Conservation (phyloP, 805 yeast species). For the Saturnispora silvae region DNA sequence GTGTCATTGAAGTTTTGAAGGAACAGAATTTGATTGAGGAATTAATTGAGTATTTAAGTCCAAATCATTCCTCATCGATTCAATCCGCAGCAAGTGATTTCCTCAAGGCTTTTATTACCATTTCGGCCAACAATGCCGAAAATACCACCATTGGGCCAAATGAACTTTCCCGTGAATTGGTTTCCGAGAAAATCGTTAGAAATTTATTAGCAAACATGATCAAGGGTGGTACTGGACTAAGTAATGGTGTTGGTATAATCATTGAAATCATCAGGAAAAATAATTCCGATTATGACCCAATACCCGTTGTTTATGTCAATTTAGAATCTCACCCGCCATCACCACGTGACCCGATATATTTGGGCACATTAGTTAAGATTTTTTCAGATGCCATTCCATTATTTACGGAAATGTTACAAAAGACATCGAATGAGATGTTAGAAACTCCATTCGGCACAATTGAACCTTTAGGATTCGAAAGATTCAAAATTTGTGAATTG, state of each 20-base stretch:
- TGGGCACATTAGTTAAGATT: conserved; percentile 73
- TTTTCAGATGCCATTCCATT: conserved; percentile 66
- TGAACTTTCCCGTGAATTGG: conserved; percentile 77
- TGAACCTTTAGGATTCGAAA: conserved; percentile 80
- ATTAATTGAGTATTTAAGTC: conserved; percentile 59
- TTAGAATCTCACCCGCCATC: conserved; percentile 87
- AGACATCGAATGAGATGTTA: conserved; percentile 28
- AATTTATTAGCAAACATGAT: conserved; percentile 70
- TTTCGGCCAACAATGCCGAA: conserved; percentile 85
- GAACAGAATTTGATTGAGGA: conserved; percentile 65
- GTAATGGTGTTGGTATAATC: conserved; percentile 89
- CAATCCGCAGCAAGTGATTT: conserved; percentile 96
- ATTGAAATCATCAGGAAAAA: conserved; percentile 92
- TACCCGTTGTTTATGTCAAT: conserved; percentile 74
- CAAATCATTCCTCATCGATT: conserved; percentile 54
- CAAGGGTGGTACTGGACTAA: conserved; percentile 73
- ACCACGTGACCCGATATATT: conserved; percentile 82
- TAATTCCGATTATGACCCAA: conserved; percentile 88
- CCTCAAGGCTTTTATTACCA: conserved; percentile 83
- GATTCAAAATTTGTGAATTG: conserved; percentile 82
- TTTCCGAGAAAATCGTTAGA: conserved; percentile 58
- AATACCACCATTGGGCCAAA: conserved; percentile 94
- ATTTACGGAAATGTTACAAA: conserved; percentile 52
- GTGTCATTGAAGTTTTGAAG: conserved; percentile 67
- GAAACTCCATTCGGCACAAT: conserved; percentile 56